Evolutionary conservation across 345 rosid species (phyloP).

Genomic region (Cardiospermum halicacabum): DNA sequence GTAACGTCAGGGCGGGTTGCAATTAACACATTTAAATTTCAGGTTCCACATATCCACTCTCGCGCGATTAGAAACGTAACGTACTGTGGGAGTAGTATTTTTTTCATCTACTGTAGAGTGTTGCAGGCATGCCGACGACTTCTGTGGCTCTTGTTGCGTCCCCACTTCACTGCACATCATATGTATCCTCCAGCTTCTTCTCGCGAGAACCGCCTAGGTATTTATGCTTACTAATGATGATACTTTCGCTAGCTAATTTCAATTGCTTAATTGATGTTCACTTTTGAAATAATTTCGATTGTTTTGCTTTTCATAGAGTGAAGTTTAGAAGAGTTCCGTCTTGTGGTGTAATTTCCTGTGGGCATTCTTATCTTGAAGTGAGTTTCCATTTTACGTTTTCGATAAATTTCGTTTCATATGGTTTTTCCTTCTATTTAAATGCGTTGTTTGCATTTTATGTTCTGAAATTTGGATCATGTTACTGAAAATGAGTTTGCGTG

Average conservation of each 20-base stretch:
- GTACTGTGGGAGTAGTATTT: background rate
- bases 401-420: background rate
- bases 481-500: background rate
- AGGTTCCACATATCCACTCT: no score
- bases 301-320: slow-evolving; percentile 26
- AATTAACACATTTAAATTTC: no score
- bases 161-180: slow-evolving; percentile 2
- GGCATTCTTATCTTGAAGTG: slow-evolving; percentile 71
- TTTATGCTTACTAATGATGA: background rate
- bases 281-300: background rate
- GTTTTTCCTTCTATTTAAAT: background rate
- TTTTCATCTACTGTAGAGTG: background rate
- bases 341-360: slow-evolving; percentile 33
- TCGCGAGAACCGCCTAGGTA: slow-evolving; percentile 22
- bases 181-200: slow-evolving; percentile 4
- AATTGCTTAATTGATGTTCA: background rate
- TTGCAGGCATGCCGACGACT: slow-evolving; percentile 18
- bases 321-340: slow-evolving; percentile 18
- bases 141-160: slow-evolving; percentile 16
- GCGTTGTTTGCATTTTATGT: background rate
- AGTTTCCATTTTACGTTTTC: slow-evolving; percentile 8
- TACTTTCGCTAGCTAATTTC: background rate
- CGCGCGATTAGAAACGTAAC: no score
- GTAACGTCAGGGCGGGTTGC: no score
- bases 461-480: background rate